Base-by-base conservation (phyloP, 306 rosid species). In the Casuarina equisetifolia region DNA sequence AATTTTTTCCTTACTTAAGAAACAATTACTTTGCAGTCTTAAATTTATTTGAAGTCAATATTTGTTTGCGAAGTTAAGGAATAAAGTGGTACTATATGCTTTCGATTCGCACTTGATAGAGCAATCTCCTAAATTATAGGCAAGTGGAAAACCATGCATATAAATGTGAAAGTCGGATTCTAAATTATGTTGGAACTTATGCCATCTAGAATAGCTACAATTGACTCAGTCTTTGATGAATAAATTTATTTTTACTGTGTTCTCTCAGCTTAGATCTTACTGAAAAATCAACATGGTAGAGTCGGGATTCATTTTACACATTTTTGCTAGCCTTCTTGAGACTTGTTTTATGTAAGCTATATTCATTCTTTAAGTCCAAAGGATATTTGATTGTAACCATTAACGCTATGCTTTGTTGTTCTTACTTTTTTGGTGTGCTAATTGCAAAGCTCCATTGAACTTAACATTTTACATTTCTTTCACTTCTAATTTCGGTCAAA, bases 371-470 rank as follows among this genome's bases (percentile, higher is more conserved):
- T 40, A 66, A 66, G 49, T 49, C 20, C 20, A 2, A 4, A 64
- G 4, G 19, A 35, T 43, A 62, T 3, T 62, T 62, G 69, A 10
- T 32, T 19, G 4, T 25, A 25, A 25, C 32, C 32, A 25, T 25
- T 25, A 25, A 25, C 32, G 32, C 32, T 25, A 25, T 0, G 32
- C 32, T 25, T 25, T 25, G 0, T 57, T 53, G 49, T 73, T 42
- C 71, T 83, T 54, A 54, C 43, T 81, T 71, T 79, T 74, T 44
- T 64, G 61, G 61, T 51, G 73, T 50, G 70, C 52, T 53, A 73
- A 69, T 44, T 69, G 32, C 63, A 46, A 12, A 39, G 64, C 76
- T 15, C 16, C 79, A 42, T 69, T 73, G 36, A 64, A 40, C 50
- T 3, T 40, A 13, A 6, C 35, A 63, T 38, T 46, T 70, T 42